Base-by-base conservation (phyloP, 75 land plant species). In the Sequoiadendron giganteum region DNA sequence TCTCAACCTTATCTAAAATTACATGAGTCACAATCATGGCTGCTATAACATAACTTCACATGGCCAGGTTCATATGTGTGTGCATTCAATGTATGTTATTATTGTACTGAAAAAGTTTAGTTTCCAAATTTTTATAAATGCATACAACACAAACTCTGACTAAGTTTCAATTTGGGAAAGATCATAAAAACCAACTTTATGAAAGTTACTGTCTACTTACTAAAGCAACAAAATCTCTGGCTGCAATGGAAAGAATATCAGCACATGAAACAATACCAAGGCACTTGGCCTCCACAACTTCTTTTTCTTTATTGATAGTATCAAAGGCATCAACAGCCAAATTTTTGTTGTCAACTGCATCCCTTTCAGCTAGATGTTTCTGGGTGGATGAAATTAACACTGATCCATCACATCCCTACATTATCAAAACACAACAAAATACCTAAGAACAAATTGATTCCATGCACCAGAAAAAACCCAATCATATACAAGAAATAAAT, bases 221-320 rank as follows among this genome's bases (percentile, higher is more conserved):
- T 49, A 89, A 48, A 86, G 32, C 72, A 43, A 89, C 83, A 49
- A 86, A 36, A 70, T 89, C 89, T 32, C 89, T 61, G 77, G 89
- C 58, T 40, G 81, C 89, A 28, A 89, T 72, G 81, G 89, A 83
- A 34, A 89, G 82, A 75, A 89, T 89, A 48, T 89, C 89, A 48
- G 89, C 89, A 75, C 89, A 89, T 15, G 89, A 89, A 56, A 89
- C 89, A 52, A n/a, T n/a, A n/a, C n/a, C n/a, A n/a, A n/a, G n/a
- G n/a, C n/a, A n/a, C 96, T 48, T n/a, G n/a, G n/a, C n/a, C n/a
- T n/a, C n/a, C n/a, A n/a, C n/a, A n/a, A n/a, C n/a, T n/a, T n/a
- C n/a, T n/a, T n/a, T n/a, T n/a, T n/a, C n/a, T n/a, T n/a, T n/a
- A n/a, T n/a, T n/a, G n/a, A n/a, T n/a, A n/a, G n/a, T n/a, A n/a